phyloP scores from a whole-genome alignment of 495 filamentous ascomycete genomes.

The Tirmania nivea region DNA sequence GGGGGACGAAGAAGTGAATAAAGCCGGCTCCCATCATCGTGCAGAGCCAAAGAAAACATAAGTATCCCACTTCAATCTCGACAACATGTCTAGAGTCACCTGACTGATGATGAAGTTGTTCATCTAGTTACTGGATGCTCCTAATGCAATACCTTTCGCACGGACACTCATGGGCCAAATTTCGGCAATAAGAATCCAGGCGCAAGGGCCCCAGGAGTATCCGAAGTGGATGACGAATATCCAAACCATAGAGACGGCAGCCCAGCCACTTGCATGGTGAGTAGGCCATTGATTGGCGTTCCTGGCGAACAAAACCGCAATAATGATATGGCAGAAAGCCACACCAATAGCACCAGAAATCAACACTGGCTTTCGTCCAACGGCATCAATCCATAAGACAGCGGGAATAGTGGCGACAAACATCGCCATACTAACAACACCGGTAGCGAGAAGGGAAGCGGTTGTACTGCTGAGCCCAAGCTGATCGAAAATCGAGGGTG shows the following conservation, averaged over 20 bases:
- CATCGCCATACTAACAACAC: slow-evolving; percentile 62
- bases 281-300: slow-evolving; percentile 35
- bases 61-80: slow-evolving; percentile 47
- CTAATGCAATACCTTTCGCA: slow-evolving; percentile 48
- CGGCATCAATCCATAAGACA: slow-evolving; percentile 34
- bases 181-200: slow-evolving; percentile 50
- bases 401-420: slow-evolving; percentile 45
- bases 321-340: slow-evolving; percentile 36
- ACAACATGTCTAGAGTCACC: slow-evolving; percentile 57
- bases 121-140: slow-evolving; percentile 33
- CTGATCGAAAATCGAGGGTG: slow-evolving; percentile 48
- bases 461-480: slow-evolving; percentile 43
- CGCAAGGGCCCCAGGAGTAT: slow-evolving; percentile 28
- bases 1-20: slow-evolving; percentile 27
- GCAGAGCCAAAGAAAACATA: slow-evolving; percentile 59
- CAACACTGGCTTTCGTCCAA: slow-evolving; percentile 19
- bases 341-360: slow-evolving; percentile 28
- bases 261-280: slow-evolving; percentile 51
- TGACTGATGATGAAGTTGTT: slow-evolving; percentile 50
- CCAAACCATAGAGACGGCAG: slow-evolving; percentile 59
- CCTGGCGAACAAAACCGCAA: slow-evolving; percentile 48
- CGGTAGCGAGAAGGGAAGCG: slow-evolving; percentile 51
- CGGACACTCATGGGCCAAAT: slow-evolving; percentile 57
- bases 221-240: slow-evolving; percentile 66
- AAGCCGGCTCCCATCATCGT: slow-evolving; percentile 41